Evolutionary conservation across 768 basidiomycete genomes (phyloP), one percentile per base, ranked within the genome.

Genomic region (Gloeopeniophorella convolvens): DNA sequence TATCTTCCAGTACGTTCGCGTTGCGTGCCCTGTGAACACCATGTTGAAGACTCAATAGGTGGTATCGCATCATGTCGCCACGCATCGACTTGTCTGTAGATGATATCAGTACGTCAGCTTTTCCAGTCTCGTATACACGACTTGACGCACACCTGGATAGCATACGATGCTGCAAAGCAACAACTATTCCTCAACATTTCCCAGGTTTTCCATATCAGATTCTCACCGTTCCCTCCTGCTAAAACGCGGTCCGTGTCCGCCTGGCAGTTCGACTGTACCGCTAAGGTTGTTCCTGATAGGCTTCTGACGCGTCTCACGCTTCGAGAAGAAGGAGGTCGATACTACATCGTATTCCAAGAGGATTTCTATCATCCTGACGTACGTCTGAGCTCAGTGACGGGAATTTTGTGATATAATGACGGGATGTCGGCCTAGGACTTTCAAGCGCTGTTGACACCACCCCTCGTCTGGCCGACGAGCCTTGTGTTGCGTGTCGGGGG

Each of bases 31-130:
- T 16, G 28, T 13, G 3, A 16, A 9, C 11, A 16, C 15, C 4
- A 45, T 33, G 33, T 26, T 30, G 7, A 48, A 31, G 2, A 20
- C 11, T 12, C 28, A 13, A 12, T 45, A 80, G 79, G 58, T 84
- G 80, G 79, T 81, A 82, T 61, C 77, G 82, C 42, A 68, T 84
- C 28, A 63, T 82, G 60, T 82, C 79, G 11, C 83, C 82, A 0
- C 56, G 62, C 20, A 68, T 76, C 20, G 62, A 72, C 8, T 56
- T 76, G 30, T 53, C 67, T 1, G 67, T 80, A 2, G 60, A 66
- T 7, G 70, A 61, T 46, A 68, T 78, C 48, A 78, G 77, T 47
- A 65, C 30, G 75, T 68, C 26, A 41, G 42, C 21, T 49, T 12
- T 3, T 9, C 20, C 46, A 10, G 12, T n/a, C 8, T 9, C 4